A percentile compares a stretch with the other conserved stretches of the same genome.
These are phyloP conservation scores for Euphrasia arctica DNA, from an alignment of 305 asterid genomes.

Conservation along the genomic window DNA sequence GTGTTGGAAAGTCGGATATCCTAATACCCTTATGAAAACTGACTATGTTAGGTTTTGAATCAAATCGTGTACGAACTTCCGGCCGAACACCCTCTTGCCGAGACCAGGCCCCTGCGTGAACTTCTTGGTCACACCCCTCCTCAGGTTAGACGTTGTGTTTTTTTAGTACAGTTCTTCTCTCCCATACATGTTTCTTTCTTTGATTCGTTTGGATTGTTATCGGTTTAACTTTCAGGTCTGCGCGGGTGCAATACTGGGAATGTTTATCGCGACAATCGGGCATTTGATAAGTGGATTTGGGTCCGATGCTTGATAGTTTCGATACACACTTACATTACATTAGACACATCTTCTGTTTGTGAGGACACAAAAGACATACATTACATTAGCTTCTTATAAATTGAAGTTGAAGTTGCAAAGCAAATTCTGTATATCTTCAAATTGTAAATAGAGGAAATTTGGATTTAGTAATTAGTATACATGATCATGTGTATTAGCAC, in stretches of 20 bases:
- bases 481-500: background rate
- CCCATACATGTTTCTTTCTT: background rate
- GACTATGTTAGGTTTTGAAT: slow-evolving; percentile 62
- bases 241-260: slow-evolving; percentile 77
- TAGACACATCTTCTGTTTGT: slow-evolving; percentile 1
- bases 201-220: background rate
- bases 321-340: background rate
- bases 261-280: slow-evolving; percentile 44
- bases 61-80: slow-evolving; percentile 96
- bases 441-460: background rate
- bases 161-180: background rate
- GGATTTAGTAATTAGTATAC: background rate
- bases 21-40: background rate
- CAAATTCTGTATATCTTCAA: slow-evolving; percentile 1
- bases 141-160: slow-evolving; percentile 48
- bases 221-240: slow-evolving; percentile 45
- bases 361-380: background rate
- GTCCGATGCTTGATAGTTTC: slow-evolving; percentile 31
- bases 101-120: slow-evolving; percentile 84
- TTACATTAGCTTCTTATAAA: too few relatives aligned
- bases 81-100: slow-evolving; percentile 95
- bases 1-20: background rate
- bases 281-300: slow-evolving; percentile 41
- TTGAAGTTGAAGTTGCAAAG: background rate
- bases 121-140: slow-evolving; percentile 98